phyloP scores from a whole-genome alignment of 305 asterid genomes.

The Petunia hybrid region DNA sequence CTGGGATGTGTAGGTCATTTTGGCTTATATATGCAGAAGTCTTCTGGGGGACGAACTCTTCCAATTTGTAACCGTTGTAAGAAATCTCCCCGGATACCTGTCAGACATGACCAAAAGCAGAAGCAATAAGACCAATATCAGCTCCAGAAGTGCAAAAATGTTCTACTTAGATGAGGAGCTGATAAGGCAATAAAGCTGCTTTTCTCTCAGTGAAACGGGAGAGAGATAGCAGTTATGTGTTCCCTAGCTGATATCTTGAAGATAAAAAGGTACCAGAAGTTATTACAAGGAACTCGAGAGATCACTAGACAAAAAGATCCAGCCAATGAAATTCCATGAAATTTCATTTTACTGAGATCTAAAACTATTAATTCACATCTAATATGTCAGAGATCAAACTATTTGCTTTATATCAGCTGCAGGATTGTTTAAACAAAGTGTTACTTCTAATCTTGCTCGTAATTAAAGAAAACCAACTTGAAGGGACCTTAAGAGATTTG shows the following conservation, averaged over 20 bases:
- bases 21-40: slow-evolving; percentile 81
- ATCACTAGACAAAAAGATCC: slow-evolving; percentile 5
- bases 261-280: slow-evolving; percentile 40
- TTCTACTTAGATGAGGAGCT: background rate
- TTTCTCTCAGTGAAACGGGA: background rate
- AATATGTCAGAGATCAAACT: background rate
- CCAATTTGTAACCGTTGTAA: slow-evolving; percentile 67
- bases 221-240: background rate
- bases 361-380: slow-evolving; percentile 1
- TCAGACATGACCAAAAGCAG: slow-evolving; percentile 26
- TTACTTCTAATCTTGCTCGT: background rate
- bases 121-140: slow-evolving; percentile 9
- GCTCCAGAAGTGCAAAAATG: background rate
- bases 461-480: background rate
- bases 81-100: slow-evolving; percentile 79
- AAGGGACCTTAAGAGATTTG: slow-evolving; percentile 60
- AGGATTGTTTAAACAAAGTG: background rate
- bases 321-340: background rate
- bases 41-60: slow-evolving; percentile 78
- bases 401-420: background rate
- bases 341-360: background rate
- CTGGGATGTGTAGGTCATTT: slow-evolving; percentile 73
- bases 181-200: slow-evolving; percentile 6
- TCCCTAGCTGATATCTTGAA: slow-evolving; percentile 10
- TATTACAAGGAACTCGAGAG: slow-evolving; percentile 7